Evolutionary conservation across 2,329 filamentous ascomycete genomes (phyloP).

Genomic region (Ceratocystis lukuohia): DNA sequence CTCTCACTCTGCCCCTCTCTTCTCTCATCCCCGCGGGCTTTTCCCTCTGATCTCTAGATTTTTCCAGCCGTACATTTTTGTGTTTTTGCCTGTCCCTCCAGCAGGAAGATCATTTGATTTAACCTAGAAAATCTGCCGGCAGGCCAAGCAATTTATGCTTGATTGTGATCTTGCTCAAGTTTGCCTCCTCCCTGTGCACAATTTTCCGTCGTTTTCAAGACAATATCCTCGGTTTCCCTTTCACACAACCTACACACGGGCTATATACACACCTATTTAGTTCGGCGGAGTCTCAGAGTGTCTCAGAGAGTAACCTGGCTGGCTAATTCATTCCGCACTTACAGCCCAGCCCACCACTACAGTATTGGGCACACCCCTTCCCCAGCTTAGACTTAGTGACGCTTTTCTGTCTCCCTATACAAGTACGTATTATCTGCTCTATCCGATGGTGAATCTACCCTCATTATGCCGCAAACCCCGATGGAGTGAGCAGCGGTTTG

Average conservation of each 20-base stretch:
- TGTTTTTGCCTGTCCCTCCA: not conserved
- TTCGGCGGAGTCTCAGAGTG: conserved; percentile 1
- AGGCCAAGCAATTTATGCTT: not conserved
- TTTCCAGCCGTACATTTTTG: not conserved
- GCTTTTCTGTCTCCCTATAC: not conserved
- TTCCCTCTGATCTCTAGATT: not conserved
- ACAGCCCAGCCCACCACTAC: not conserved
- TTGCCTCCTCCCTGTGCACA: not conserved
- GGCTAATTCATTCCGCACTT: not conserved
- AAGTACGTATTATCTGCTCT: not conserved
- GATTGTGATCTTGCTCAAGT: not conserved
- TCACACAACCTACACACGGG: not conserved
- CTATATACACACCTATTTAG: not conserved
- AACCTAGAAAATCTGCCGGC: not conserved
- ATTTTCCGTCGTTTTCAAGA: not conserved
- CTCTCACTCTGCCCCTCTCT: not conserved
- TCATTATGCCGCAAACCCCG: not conserved
- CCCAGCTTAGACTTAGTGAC: not conserved
- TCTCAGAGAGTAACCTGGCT: not conserved
- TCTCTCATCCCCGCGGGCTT: not conserved
- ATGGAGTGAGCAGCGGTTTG: not conserved
- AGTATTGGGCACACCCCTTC: not conserved
- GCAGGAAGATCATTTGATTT: not conserved
- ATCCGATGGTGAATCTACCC: not conserved
- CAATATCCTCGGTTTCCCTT: not conserved